Evolutionary conservation across 2,329 filamentous ascomycete genomes (phyloP).

Genomic region (Sordariomycetes sp.): DNA sequence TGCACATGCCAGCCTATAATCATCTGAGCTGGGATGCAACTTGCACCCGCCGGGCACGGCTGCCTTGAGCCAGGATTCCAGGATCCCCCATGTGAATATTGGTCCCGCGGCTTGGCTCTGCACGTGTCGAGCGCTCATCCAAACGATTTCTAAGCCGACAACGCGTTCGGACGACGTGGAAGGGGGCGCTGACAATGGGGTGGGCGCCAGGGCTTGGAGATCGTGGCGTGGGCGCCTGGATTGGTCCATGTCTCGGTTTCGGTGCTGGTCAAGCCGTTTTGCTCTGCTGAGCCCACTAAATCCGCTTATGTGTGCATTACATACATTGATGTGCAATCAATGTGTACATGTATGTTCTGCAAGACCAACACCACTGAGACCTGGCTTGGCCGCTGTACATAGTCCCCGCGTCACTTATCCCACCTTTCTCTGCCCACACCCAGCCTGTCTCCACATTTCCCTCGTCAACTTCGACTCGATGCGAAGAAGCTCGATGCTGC

Average conservation of each 20-base stretch:
- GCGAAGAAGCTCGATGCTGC: not conserved
- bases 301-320: not conserved
- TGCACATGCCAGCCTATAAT: not conserved
- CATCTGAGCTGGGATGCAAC: not conserved
- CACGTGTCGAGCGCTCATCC: conserved; percentile 1
- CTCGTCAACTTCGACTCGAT: not conserved
- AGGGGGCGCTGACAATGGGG: not conserved
- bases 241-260: not conserved
- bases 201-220: not conserved
- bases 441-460: not conserved
- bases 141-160: not conserved
- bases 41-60: not conserved
- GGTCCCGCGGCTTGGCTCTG: not conserved
- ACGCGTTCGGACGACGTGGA: not conserved
- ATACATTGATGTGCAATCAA: not conserved
- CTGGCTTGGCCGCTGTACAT: too few relatives aligned
- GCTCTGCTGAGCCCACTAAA: not conserved
- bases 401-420: not conserved
- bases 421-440: not conserved
- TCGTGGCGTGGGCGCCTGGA: not conserved
- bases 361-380: too few relatives aligned
- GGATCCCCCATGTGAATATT: not conserved
- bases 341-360: not conserved
- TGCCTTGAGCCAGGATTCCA: not conserved
- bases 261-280: not conserved